Evolutionary conservation across 495 filamentous ascomycete genomes (phyloP).

Genomic region (Xylaria curta): DNA sequence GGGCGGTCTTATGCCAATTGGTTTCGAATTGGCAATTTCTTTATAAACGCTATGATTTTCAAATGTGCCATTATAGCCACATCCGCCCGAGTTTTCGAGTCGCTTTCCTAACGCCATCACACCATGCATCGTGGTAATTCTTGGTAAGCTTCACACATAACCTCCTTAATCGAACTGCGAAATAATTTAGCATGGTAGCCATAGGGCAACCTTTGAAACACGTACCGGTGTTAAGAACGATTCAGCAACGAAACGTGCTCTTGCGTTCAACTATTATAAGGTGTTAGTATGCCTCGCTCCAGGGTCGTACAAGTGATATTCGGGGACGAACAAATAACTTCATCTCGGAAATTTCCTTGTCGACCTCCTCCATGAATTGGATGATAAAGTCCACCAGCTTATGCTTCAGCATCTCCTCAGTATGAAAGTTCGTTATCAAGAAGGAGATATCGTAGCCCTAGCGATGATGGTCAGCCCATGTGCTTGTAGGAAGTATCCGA

Average conservation of each 20-base stretch:
- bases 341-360: slow-evolving; percentile 99
- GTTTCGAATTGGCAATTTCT: neutral
- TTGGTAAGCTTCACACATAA: neutral
- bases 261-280: slow-evolving; percentile 84
- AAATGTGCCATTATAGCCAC: slow-evolving; percentile 1
- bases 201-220: neutral
- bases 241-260: slow-evolving; percentile 97
- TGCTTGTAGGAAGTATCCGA: slow-evolving; percentile 24
- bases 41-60: slow-evolving; percentile 19
- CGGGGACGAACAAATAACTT: slow-evolving; percentile 88
- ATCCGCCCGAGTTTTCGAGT: neutral
- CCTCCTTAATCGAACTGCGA: slow-evolving; percentile 26
- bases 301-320: neutral
- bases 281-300: slow-evolving; percentile 33
- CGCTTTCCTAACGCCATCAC: slow-evolving; percentile 22
- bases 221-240: slow-evolving; percentile 95
- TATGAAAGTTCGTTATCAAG: slow-evolving; percentile 97
- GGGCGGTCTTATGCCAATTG: neutral
- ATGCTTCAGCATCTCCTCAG: slow-evolving; percentile 96
- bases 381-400: slow-evolving; percentile 99
- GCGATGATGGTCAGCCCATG: slow-evolving; percentile 14
- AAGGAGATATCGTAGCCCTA: slow-evolving; percentile 99
- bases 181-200: neutral
- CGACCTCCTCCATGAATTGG: slow-evolving; percentile 98
- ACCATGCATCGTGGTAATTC: slow-evolving; percentile 22